Conservation (phyloP, 2,329 filamentous ascomycete species). For the Penicillium rolfsii region DNA sequence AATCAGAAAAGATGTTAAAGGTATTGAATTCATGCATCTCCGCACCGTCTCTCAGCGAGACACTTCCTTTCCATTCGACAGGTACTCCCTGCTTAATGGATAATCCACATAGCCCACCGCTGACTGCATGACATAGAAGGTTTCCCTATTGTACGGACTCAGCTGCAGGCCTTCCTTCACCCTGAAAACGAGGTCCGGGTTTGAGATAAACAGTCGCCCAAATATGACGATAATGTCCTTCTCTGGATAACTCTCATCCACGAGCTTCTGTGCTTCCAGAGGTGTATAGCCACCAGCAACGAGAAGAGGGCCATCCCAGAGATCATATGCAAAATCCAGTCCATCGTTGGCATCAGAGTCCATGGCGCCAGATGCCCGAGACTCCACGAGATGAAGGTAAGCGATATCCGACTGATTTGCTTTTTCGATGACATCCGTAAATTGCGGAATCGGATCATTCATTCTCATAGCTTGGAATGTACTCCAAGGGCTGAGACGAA, state of each 20-base stretch:
- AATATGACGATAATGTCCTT: constrained; percentile 38
- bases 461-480: constrained; percentile 56
- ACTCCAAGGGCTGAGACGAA: constrained; percentile 48
- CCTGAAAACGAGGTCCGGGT: constrained; percentile 32
- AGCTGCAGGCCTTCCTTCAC: constrained; percentile 24
- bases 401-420: constrained; percentile 57
- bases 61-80: neutral
- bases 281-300: constrained; percentile 52
- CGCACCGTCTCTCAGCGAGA: neutral
- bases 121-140: constrained; percentile 23
- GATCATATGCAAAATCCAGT: constrained; percentile 47
- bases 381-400: constrained; percentile 65
- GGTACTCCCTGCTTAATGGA: constrained; percentile 27
- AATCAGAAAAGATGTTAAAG: neutral
- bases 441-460: constrained; percentile 64
- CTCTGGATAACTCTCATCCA: constrained; percentile 32
- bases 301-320: constrained; percentile 53
- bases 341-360: constrained; percentile 21
- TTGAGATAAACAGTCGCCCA: constrained; percentile 35
- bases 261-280: constrained; percentile 39
- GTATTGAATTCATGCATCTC: neutral
- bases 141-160: constrained; percentile 21
- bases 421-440: constrained; percentile 57
- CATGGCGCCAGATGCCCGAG: constrained; percentile 39
- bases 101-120: constrained; percentile 35